Base-by-base conservation (phyloP, 805 yeast genomes). In the Yamadazyma insecticola region DNA sequence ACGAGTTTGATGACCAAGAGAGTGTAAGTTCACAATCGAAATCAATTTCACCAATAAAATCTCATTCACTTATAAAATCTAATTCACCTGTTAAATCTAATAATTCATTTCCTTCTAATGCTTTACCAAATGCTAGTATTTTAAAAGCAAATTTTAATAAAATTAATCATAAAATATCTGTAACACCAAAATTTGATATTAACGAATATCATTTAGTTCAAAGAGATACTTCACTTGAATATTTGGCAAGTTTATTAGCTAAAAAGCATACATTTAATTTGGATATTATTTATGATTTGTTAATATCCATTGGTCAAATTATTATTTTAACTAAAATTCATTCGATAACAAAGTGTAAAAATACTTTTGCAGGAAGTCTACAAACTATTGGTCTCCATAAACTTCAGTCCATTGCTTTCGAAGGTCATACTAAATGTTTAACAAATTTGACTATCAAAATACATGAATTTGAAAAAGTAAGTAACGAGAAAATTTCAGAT, bases 281-380 rank as follows among this genome's bases (percentile, higher is more conserved):
- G 6, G 28, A 32, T 8, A 26, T 45, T 4, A 26, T 44, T 11
- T 23, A 29, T 16, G 44, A 45, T 18, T 26, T 44, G 12, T 36
- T 37, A 24, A 25, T 48, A 4, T 41, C 43, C 25, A 28, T 50
- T 13, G 55, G 55, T 9, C 41, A 37, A 23, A 30, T 39, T 4
- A 29, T 44, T 2, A 28, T 47, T 3, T 16, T 32, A 11, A 49
- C 36, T 28, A 35, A 31, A 16, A n/a, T n/a, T n/a, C n/a, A n/a
- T n/a, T n/a, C n/a, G n/a, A n/a, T n/a, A n/a, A n/a, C n/a, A n/a
- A n/a, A n/a, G n/a, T n/a, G n/a, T n/a, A n/a, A n/a, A n/a, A n/a
- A n/a, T n/a, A n/a, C n/a, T n/a, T n/a, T n/a, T n/a, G n/a, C n/a
- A n/a, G n/a, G n/a, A n/a, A n/a, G n/a, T n/a, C n/a, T n/a, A n/a